A percentile compares a stretch with the other conserved stretches of the same genome.
Conservation (phyloP, 306 rosid genomes). For the Acmispon strigosus region DNA sequence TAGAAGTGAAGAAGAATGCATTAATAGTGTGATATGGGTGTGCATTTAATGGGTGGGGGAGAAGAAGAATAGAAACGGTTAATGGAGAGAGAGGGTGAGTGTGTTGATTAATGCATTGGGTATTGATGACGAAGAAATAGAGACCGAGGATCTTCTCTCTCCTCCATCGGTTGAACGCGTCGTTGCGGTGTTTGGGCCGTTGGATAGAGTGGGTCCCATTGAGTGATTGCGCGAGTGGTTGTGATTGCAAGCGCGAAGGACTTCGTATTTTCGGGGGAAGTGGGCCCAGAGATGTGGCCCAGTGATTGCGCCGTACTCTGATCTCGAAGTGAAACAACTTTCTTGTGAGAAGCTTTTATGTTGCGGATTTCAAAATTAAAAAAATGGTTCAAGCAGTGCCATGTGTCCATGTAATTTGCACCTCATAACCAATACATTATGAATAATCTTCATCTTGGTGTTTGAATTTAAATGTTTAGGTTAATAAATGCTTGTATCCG, state of each 20-base stretch:
- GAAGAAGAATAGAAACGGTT: too few relatives aligned
- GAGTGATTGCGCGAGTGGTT: neutral
- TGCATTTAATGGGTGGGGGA: constrained; percentile 12
- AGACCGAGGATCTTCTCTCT: neutral
- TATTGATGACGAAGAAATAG: neutral
- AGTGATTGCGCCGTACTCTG: neutral
- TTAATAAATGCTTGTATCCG: too few relatives aligned
- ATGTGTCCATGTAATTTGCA: neutral
- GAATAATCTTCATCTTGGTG: too few relatives aligned
- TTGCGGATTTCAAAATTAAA: neutral
- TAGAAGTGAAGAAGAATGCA: constrained; percentile 1
- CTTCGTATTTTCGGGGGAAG: neutral
- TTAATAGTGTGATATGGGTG: neutral
- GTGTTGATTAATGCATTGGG: neutral
- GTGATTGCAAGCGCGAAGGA: neutral
- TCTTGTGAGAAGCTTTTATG: neutral
- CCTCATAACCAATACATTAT: neutral
- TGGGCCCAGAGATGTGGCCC: neutral
- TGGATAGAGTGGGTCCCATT: neutral
- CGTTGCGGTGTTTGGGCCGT: neutral
- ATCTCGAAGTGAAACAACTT: neutral
- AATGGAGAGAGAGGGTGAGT: neutral
- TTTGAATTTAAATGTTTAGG: too few relatives aligned
- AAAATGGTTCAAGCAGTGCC: neutral
- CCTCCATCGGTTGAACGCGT: neutral